Conservation (phyloP, 148 eudicot species). For the Fagopyrum tataricum region DNA sequence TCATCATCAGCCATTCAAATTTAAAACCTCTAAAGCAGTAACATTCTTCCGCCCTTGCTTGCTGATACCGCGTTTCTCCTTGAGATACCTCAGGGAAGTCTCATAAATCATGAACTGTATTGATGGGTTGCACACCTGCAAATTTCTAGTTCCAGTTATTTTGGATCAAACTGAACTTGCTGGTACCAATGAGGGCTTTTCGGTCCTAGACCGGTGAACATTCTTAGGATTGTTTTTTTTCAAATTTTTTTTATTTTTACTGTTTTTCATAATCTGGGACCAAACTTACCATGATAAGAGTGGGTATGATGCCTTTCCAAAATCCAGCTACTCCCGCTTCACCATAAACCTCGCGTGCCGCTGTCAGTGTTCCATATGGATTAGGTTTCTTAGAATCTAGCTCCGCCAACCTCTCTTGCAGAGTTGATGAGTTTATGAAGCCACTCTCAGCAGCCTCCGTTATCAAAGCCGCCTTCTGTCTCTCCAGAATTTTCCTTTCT, state of each 20-base stretch:
- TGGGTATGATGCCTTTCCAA: conserved; percentile 92
- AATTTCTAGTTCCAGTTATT: background rate
- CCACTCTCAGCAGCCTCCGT: conserved; percentile 48
- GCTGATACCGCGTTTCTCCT: conserved; percentile 45
- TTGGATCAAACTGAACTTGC: no score
- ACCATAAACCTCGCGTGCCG: conserved; percentile 76
- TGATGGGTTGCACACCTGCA: conserved; percentile 90
- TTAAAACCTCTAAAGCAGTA: conserved; percentile 68
- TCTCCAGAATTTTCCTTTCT: conserved; percentile 72
- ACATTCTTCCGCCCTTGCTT: conserved; percentile 38
- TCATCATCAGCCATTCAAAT: background rate
- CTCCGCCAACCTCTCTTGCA: conserved; percentile 45
- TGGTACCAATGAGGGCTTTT: no score
- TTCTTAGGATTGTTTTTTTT: background rate
- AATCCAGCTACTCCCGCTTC: conserved; percentile 90
- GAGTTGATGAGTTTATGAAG: conserved; percentile 28
- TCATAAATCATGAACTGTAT: conserved; percentile 97
- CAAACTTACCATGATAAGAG: conserved; percentile 71
- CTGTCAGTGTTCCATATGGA: conserved; percentile 73
- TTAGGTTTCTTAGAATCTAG: conserved; percentile 47
- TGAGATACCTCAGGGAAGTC: conserved; percentile 53
- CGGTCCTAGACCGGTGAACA: no score
- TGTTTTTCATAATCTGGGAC: background rate
- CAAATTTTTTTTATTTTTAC: background rate
- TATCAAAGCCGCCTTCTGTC: conserved; percentile 54